A percentile compares a stretch with the other conserved stretches of the same genome.
These are phyloP conservation scores for Xanthoconium stramineum DNA, from an alignment of 768 basidiomycete genomes.

Conservation along the genomic window DNA sequence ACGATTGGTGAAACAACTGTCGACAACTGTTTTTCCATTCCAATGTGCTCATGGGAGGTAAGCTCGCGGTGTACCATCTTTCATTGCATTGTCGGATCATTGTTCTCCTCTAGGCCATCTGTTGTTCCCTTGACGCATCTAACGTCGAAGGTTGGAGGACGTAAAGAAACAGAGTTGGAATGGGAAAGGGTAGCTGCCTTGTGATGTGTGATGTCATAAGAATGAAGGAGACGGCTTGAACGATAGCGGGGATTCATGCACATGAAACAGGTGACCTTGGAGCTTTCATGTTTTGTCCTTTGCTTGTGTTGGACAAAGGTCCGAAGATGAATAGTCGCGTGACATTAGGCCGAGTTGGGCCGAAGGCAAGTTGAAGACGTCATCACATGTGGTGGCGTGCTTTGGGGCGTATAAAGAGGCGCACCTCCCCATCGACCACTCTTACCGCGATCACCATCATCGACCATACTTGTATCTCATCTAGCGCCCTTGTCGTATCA, in stretches of 20 bases:
- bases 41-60: constrained; percentile 96
- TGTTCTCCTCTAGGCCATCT: constrained; percentile 42
- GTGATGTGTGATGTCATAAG: constrained; percentile 5
- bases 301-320: neutral
- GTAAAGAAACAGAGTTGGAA: constrained; percentile 13
- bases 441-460: constrained; percentile 5
- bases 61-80: neutral
- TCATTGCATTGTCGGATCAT: neutral
- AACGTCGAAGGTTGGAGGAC: constrained; percentile 11
- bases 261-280: neutral
- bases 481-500: constrained; percentile 6
- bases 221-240: neutral
- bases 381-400: constrained; percentile 19
- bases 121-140: constrained; percentile 47
- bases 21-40: constrained; percentile 79
- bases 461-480: neutral
- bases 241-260: too few species aligned
- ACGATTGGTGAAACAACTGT: constrained; percentile 62
- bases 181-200: constrained; percentile 24
- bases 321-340: constrained; percentile 24
- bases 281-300: neutral
- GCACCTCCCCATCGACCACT: neutral
- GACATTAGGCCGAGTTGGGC: constrained; percentile 21
- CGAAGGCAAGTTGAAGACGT: constrained; percentile 15
- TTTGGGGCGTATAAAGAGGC: constrained; percentile 24